Evolutionary conservation across 2,329 filamentous ascomycete species (phyloP), one percentile per base, ranked within the genome.

Genomic region (Paracamarosporium sp.): DNA sequence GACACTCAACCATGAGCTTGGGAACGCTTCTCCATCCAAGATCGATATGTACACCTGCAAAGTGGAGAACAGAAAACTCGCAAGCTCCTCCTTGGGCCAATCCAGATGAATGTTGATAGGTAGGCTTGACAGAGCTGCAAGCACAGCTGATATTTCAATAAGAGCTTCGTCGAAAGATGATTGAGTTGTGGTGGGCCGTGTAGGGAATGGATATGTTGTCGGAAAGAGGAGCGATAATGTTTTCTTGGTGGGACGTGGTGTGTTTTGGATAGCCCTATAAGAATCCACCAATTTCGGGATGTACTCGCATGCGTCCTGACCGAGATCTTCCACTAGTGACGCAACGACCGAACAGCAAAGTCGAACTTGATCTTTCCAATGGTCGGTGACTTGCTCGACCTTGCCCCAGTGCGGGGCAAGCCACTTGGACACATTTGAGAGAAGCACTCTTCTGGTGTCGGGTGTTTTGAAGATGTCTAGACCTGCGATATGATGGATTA

Each of bases 381-480:
- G 91, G 33, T 93, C 89, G 2, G 88, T 93, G 9, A 94, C 86
- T 27, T 88, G 82, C 4, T 86, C 84, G 0, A 85, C 86, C 60
- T 87, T 86, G 12, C 94, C 94, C 95, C 95, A 99, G 76, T 98
- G 93, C 4, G 94, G 93, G 12, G 89, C 88, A 56, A 99, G 88
- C 95, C 95, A 99, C 60, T 90, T 83, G 43, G 93, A 88, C 3
- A 93, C 97, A 69, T 93, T 96, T 44, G 89, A 85, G 59, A 90
- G 87, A 45, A 97, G 82, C 12, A 87, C 87, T 27, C 87, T 85
- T 64, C 89, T 85, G 64, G 94, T 90, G 58, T 94, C 90, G 0
- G 88, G 85, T n/a, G 89, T 83, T 9, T 89, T 85, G 77, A 98
- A 98, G 22, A 97, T 83, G 25, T 91, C 87, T 5, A 97, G 81